A percentile compares a stretch with the other conserved stretches of the same genome.
Conservation (phyloP, 805 yeast species). For the Metschnikowia hibisci region DNA sequence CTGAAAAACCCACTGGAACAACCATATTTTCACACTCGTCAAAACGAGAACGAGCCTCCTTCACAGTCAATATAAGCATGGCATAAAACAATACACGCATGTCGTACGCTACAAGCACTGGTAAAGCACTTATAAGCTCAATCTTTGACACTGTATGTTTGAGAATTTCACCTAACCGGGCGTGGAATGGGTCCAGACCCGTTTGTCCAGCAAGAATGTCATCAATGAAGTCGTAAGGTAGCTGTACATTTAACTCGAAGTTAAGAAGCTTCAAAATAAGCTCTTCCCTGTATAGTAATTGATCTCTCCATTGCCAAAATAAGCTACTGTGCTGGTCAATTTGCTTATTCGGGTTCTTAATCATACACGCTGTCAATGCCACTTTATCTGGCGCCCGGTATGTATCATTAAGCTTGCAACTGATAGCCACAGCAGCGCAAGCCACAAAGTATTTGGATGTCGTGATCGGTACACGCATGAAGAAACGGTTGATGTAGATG, state of each 20-base stretch:
- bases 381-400: constrained; percentile 43
- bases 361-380: constrained; percentile 34
- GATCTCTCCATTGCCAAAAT: constrained; percentile 46
- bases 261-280: constrained; percentile 35
- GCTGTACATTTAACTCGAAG: constrained; percentile 37
- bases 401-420: constrained; percentile 40
- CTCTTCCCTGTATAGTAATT: constrained; percentile 41
- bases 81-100: constrained; percentile 30
- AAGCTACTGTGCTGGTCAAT: constrained; percentile 38
- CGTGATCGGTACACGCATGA: constrained; percentile 41
- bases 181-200: constrained; percentile 11
- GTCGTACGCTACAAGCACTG: constrained; percentile 35
- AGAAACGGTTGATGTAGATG: constrained; percentile 35
- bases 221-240: constrained; percentile 37
- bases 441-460: constrained; percentile 43
- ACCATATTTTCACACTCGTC: constrained; percentile 9
- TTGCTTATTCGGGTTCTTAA: constrained; percentile 30
- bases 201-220: constrained; percentile 13
- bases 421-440: constrained; percentile 40
- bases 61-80: constrained; percentile 15
- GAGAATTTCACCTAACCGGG: constrained; percentile 19
- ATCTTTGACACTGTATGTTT: constrained; percentile 32
- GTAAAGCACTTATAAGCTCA: constrained; percentile 37
- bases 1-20: constrained; percentile 12
- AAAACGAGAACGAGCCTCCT: constrained; percentile 15